Evolutionary conservation across 306 rosid species (phyloP), one percentile per base, ranked within the genome.

Genomic region (Alnus rubra): DNA sequence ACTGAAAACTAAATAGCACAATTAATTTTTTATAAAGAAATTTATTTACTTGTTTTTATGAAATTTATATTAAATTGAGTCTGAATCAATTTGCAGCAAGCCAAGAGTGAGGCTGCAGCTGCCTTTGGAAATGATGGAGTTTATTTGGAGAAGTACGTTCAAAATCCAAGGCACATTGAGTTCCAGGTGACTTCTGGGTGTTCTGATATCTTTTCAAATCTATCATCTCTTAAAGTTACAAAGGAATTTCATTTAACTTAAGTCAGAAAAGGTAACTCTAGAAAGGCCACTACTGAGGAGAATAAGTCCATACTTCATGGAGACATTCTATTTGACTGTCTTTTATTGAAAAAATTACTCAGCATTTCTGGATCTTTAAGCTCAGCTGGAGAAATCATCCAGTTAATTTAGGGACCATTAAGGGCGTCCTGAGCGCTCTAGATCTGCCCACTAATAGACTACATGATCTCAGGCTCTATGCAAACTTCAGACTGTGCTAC

Each of bases 111-210:
- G 86, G 99, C 99, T 75, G 99, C 96, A 18, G 98, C 98, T 85
- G 99, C 99, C 51, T 95, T 95, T 90, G 99, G 98, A 71, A 95
- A 95, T 74, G 98, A 95, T 81, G 99, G 99, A 64, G 98, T 93
- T 85, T 95, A 95, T 88, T 86, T 95, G 89, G 99, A 95, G 83
- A 95, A 95, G 90, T 95, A 93, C 82, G 62, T 95, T 75, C 96
- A 90, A 86, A 95, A 93, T 75, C 99, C 99, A 72, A 95, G 99
- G 86, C 99, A 95, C 82, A 93, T 95, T 80, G 99, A 95, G 84
- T 95, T 95, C 87, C 98, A 91, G 99, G 99, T 95, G 88, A 75
- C 62, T 68, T n/a, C 74, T 84, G 37, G 70, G 65, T 33, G 9
- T 44, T 55, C 47, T 47, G 51, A 35, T 76, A 37, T 15, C 56